These are phyloP conservation scores for Podila minutissima DNA, from an alignment of 192 early-diverging fungal genomes.

Conservation along the genomic window DNA sequence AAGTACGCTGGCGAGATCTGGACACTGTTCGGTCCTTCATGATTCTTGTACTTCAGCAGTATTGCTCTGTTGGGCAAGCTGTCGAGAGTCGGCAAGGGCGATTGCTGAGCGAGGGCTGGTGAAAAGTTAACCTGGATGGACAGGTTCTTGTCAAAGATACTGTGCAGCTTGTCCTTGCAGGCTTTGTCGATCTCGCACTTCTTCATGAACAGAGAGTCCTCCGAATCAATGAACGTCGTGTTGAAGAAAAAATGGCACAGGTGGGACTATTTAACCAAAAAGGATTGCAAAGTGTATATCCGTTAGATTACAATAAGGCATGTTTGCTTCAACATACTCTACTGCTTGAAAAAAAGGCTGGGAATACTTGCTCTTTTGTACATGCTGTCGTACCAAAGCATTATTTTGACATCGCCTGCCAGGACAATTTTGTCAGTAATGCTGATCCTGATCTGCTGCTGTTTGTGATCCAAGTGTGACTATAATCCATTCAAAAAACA, in stretches of 20 bases:
- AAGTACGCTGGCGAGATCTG: slow-evolving; percentile 39
- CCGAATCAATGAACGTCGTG: slow-evolving; percentile 50
- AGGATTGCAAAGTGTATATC: neutral
- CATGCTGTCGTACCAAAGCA: slow-evolving; percentile 40
- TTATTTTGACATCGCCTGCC: slow-evolving; percentile 47
- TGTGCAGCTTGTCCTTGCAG: slow-evolving; percentile 44
- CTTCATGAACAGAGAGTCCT: slow-evolving; percentile 12
- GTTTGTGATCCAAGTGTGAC: slow-evolving; percentile 21
- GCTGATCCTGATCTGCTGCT: slow-evolving; percentile 27
- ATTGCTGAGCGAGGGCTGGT: slow-evolving; percentile 28
- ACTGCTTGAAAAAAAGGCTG: neutral
- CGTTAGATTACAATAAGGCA: neutral
- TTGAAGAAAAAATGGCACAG: slow-evolving; percentile 61
- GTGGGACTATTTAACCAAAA: slow-evolving; percentile 5
- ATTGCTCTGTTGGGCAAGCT: slow-evolving; percentile 34
- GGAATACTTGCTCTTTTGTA: slow-evolving; percentile 41
- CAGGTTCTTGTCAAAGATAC: slow-evolving; percentile 48
- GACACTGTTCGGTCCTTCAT: slow-evolving; percentile 36
- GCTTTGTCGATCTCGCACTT: slow-evolving; percentile 56
- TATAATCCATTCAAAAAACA: neutral
- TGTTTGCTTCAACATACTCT: neutral
- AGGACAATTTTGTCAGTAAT: slow-evolving; percentile 43
- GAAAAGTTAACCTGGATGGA: slow-evolving; percentile 21
- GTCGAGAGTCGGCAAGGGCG: slow-evolving; percentile 24
- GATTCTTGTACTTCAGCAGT: slow-evolving; percentile 35